Conservation (phyloP, 2,329 filamentous ascomycete species). For the Teratosphaeria destructans region DNA sequence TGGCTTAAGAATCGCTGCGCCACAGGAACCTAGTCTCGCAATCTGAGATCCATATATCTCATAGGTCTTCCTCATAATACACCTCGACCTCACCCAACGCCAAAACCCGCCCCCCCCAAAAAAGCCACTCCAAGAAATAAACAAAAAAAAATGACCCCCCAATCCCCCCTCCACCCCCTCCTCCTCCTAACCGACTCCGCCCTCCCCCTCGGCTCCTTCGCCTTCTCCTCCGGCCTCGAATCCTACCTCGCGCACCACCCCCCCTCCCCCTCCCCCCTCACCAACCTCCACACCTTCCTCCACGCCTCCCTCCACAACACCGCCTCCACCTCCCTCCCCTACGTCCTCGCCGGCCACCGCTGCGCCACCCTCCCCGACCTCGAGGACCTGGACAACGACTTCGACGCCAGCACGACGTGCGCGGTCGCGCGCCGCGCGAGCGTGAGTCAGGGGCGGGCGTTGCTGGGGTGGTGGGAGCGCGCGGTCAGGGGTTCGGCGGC, state of each 20-base stretch:
- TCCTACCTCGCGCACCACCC: slow-evolving; percentile 62
- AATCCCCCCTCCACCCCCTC: slow-evolving; percentile 49
- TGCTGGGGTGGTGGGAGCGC: slow-evolving; percentile 63
- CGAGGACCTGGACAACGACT: slow-evolving; percentile 56
- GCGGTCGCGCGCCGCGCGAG: slow-evolving; percentile 69
- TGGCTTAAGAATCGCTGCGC: no score
- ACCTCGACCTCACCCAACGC: no score
- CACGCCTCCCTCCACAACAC: slow-evolving; percentile 60
- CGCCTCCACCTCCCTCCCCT: slow-evolving; percentile 63
- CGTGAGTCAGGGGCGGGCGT: slow-evolving; percentile 62
- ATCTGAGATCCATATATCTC: no score
- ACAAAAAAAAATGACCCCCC: not conserved
- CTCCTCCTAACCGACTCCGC: slow-evolving; percentile 73
- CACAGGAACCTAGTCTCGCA: no score
- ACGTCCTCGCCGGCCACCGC: slow-evolving; percentile 56
- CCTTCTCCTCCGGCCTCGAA: slow-evolving; percentile 73
- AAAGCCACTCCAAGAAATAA: not conserved
- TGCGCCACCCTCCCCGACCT: slow-evolving; percentile 33
- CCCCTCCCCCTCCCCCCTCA: slow-evolving; percentile 23
- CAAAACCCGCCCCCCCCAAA: no score
- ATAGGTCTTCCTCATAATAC: no score
- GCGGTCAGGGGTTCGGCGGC: slow-evolving; percentile 13
- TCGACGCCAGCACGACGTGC: slow-evolving; percentile 67
- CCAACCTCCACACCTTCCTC: slow-evolving; percentile 45
- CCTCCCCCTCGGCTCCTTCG: slow-evolving; percentile 75